phyloP scores from a whole-genome alignment of 352 stramenopile species.

The Phytophthora ramorum region DNA sequence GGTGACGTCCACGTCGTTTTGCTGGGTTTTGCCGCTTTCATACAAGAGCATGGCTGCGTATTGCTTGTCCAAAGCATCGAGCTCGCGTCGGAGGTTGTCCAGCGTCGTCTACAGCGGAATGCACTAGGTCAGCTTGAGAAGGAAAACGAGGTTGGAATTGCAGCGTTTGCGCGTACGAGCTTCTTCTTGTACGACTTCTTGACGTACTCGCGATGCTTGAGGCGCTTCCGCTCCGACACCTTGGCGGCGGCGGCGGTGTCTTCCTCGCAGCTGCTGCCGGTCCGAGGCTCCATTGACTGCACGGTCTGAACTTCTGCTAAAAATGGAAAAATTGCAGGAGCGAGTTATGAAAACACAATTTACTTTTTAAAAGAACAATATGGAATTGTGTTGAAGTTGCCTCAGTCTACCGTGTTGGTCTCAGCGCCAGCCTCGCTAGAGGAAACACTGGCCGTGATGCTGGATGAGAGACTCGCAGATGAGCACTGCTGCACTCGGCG shows the following conservation, averaged over 20 bases:
- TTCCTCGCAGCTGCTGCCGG: not conserved
- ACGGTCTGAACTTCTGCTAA: slow-evolving; percentile 18
- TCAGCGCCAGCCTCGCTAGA: slow-evolving; percentile 2
- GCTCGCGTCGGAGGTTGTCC: slow-evolving; percentile 50
- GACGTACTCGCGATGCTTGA: slow-evolving; percentile 74
- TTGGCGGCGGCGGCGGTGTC: slow-evolving; percentile 16
- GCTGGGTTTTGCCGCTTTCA: not conserved
- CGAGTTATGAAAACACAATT: no score
- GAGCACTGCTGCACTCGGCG: slow-evolving; percentile 21
- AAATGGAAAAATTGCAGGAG: not conserved
- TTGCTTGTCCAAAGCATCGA: slow-evolving; percentile 51
- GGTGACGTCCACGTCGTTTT: not conserved
- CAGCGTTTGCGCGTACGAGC: slow-evolving; percentile 44
- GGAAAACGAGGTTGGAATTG: not conserved
- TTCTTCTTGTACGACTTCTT: slow-evolving; percentile 82
- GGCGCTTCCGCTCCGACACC: slow-evolving; percentile 54
- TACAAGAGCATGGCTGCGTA: slow-evolving; percentile 47
- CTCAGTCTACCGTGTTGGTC: not conserved
- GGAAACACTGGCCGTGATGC: slow-evolving; percentile 12
- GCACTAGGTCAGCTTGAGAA: slow-evolving; percentile 20
- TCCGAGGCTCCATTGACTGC: slow-evolving; percentile 14
- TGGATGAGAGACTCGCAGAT: slow-evolving; percentile 11
- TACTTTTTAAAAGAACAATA: no score
- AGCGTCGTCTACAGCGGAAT: slow-evolving; percentile 49
- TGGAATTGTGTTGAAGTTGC: no score